These are phyloP conservation scores for Candida rishiriensis DNA, from an alignment of 805 yeast genomes.

Conservation along the genomic window DNA sequence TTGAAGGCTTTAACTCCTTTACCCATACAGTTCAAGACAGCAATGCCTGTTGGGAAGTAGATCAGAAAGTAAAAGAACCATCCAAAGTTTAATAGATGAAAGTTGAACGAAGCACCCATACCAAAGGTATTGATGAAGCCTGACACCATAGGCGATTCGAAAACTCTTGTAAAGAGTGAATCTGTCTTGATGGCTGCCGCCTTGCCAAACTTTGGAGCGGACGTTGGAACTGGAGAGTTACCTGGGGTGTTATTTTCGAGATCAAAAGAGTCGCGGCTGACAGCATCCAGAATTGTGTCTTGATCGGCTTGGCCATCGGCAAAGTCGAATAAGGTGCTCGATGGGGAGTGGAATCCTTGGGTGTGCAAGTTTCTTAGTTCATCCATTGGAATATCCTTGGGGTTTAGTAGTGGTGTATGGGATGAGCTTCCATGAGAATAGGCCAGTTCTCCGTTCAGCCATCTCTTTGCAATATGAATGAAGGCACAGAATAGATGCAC, in stretches of 20 bases:
- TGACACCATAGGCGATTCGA: slow-evolving; percentile 24
- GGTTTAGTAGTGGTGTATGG: background rate
- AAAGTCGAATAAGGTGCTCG: slow-evolving; percentile 34
- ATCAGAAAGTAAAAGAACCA: slow-evolving; percentile 55
- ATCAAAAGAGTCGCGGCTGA: slow-evolving; percentile 22
- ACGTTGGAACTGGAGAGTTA: slow-evolving; percentile 2
- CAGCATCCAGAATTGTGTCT: slow-evolving; percentile 7
- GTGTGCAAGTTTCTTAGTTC: slow-evolving; percentile 5
- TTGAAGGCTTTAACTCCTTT: slow-evolving; percentile 66
- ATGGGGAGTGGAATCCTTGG: slow-evolving; percentile 25
- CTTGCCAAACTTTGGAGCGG: background rate
- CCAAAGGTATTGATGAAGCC: slow-evolving; percentile 22
- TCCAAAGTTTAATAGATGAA: slow-evolving; percentile 56
- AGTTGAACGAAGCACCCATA: slow-evolving; percentile 34
- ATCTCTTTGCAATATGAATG: slow-evolving; percentile 40
- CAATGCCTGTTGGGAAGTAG: slow-evolving; percentile 52
- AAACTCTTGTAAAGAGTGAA: slow-evolving; percentile 30
- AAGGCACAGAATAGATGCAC: slow-evolving; percentile 55
- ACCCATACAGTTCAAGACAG: slow-evolving; percentile 69
- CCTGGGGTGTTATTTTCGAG: slow-evolving; percentile 12
- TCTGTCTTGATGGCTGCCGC: slow-evolving; percentile 25
- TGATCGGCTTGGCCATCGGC: slow-evolving; percentile 3
- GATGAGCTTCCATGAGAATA: slow-evolving; percentile 9
- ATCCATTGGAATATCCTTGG: slow-evolving; percentile 24
- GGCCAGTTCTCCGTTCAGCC: slow-evolving; percentile 29